A percentile compares a stretch with the other conserved stretches of the same genome.
Conservation (phyloP, 2,329 filamentous ascomycete species). For the Pseudogymnoascus sp. region DNA sequence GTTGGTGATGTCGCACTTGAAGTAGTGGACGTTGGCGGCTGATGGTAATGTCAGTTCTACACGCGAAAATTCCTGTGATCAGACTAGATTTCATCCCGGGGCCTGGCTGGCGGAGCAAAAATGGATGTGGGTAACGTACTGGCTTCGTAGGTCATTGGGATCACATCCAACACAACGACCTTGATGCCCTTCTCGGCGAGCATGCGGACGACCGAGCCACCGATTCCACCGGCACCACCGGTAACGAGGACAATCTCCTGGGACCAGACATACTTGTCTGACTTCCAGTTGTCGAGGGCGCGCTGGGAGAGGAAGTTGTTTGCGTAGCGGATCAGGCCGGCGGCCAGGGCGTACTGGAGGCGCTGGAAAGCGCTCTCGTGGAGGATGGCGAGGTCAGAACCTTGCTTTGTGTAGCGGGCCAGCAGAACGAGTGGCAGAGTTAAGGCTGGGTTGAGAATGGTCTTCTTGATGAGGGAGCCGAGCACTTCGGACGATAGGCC, state of each 20-base stretch:
- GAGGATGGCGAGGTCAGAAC: slow-evolving; percentile 44
- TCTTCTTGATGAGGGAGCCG: slow-evolving; percentile 47
- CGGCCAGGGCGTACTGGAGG: slow-evolving; percentile 44
- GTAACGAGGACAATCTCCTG: slow-evolving; percentile 66
- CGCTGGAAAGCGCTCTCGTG: slow-evolving; percentile 43
- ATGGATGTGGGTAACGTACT: slow-evolving; percentile 32
- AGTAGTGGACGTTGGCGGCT: slow-evolving; percentile 55
- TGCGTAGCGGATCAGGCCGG: slow-evolving; percentile 42
- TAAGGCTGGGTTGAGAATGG: slow-evolving; percentile 55
- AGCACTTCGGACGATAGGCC: slow-evolving; percentile 53
- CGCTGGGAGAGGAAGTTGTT: slow-evolving; percentile 45
- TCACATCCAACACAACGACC: slow-evolving; percentile 65
- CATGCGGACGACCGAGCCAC: slow-evolving; percentile 53
- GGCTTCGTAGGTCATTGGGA: slow-evolving; percentile 46
- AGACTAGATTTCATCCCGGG: slow-evolving; percentile 13
- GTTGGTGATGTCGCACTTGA: slow-evolving; percentile 61
- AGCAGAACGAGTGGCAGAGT: slow-evolving; percentile 56
- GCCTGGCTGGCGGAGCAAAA: not conserved
- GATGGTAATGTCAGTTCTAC: slow-evolving; percentile 10
- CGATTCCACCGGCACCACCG: slow-evolving; percentile 67
- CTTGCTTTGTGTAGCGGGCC: slow-evolving; percentile 54
- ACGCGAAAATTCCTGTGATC: not conserved
- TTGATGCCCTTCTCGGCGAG: slow-evolving; percentile 58
- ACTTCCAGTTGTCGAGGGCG: slow-evolving; percentile 41
- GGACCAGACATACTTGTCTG: slow-evolving; percentile 54